Conservation (phyloP, 345 rosid species). For the Rubroshorea leprosula region DNA sequence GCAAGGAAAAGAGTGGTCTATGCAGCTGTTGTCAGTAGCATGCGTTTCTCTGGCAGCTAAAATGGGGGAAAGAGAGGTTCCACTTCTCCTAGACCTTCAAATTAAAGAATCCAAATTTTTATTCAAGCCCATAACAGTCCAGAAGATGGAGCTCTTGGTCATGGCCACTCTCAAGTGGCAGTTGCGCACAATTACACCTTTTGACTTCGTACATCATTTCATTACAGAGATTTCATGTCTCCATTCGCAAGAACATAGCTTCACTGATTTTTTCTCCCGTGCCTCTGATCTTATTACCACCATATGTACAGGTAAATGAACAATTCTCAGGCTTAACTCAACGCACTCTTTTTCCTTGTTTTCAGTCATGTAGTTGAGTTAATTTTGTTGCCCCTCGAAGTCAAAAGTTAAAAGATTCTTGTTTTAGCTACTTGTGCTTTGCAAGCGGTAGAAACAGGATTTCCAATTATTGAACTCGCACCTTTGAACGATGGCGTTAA, state of each 20-base stretch:
- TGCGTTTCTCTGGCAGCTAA: slow-evolving; percentile 67
- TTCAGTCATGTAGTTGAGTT: not conserved
- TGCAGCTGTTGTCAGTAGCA: slow-evolving; percentile 65
- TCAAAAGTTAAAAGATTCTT: no score
- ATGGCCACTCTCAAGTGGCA: slow-evolving; percentile 50
- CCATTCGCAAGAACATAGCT: slow-evolving; percentile 6
- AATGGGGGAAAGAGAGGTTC: slow-evolving; percentile 52
- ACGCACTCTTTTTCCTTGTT: no score
- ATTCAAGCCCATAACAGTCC: slow-evolving; percentile 47
- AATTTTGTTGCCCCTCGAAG: no score
- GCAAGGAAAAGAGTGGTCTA: slow-evolving; percentile 47
- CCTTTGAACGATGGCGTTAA: not conserved
- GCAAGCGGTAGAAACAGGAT: no score
- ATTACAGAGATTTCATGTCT: slow-evolving; percentile 16
- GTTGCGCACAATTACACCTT: slow-evolving; percentile 33
- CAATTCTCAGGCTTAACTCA: slow-evolving; percentile 1
- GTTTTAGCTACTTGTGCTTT: no score
- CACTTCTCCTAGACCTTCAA: slow-evolving; percentile 48
- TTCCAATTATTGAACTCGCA: no score
- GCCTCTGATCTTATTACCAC: slow-evolving; percentile 22
- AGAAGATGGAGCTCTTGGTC: slow-evolving; percentile 55
- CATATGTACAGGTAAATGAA: slow-evolving; percentile 23
- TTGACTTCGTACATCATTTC: slow-evolving; percentile 26
- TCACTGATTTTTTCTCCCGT: not conserved
- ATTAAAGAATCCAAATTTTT: slow-evolving; percentile 43